Base-by-base conservation (phyloP, 1,139 yeast genomes). In the Magnusiomyces sp. region DNA sequence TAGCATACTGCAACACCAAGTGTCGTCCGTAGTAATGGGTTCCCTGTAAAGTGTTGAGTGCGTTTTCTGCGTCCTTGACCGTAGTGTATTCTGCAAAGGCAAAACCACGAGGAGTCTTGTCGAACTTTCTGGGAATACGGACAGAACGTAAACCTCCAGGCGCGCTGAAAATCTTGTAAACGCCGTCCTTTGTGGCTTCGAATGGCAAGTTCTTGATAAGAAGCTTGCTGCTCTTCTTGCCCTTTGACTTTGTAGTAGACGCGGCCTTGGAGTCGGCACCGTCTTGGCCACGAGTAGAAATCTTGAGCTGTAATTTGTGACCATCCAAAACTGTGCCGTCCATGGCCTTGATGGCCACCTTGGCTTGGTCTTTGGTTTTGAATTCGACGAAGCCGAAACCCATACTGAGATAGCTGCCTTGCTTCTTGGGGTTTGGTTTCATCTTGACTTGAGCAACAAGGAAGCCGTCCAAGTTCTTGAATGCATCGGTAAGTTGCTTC, bases 301-400 rank as follows among this genome's bases (percentile, higher is more conserved):
- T 67, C 69, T 92, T 92, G 71, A 92, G 74, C 68, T 88, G 95
- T 49, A 92, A 73, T 60, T 80, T 84, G 67, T 94, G 98, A 0
- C 96, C 97, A 63, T 88, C 95, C 50, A 92, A 74, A 1, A 80
- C 79, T 55, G 80, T 75, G 1, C 90, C 95, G 64, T 92, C 88
- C 73, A 89, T 71, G 0, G 83, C 75, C 29, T 75, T 65, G 49
- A 88, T 79, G 3, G 96, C 97, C 16, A 77, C 74, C 44, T 77
- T 73, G 0, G 98, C 98, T 60, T 84, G 81, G 46, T 81, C 87
- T 57, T 79, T 79, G 3, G 90, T 77, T 58, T 72, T 79, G 67
- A 89, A 94, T 67, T 92, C 98, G 31, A 80, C 96, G 68, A 92
- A 92, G 0, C 99, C 99, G 63, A 89, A 92, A 34, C 99, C 99